Conservation (phyloP, 2,329 filamentous ascomycete genomes). For the Apiospora rasikravindrae region DNA sequence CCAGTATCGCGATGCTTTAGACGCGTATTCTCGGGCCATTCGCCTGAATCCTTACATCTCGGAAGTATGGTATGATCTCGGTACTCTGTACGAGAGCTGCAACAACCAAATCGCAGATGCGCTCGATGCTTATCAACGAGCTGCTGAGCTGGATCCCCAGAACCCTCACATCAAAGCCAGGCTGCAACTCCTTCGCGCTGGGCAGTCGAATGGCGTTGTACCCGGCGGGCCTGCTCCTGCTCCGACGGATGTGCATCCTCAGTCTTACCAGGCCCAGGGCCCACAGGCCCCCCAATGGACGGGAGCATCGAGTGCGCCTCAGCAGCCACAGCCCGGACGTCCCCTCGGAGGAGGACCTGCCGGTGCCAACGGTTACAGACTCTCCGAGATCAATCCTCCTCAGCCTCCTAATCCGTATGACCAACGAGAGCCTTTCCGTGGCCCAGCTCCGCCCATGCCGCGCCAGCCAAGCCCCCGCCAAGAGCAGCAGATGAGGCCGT, state of each 20-base stretch:
- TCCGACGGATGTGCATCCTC: conserved; percentile 94
- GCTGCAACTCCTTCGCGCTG: conserved; percentile 84
- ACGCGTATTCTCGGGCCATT: conserved; percentile 96
- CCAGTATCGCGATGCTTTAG: conserved; percentile 95
- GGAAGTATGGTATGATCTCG: conserved; percentile 98
- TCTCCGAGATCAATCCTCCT: conserved; percentile 80
- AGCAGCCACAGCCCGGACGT: conserved; percentile 52
- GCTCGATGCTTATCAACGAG: conserved; percentile 91
- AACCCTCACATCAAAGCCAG: conserved; percentile 98
- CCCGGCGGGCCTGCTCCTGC: conserved; percentile 76
- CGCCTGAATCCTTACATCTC: conserved; percentile 97
- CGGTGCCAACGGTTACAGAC: conserved; percentile 61
- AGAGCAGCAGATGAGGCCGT: conserved; percentile 72
- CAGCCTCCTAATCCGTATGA: conserved; percentile 85
- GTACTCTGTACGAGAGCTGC: conserved; percentile 97
- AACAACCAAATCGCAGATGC: conserved; percentile 99
- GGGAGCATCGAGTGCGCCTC: conserved; percentile 66
- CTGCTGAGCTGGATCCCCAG: conserved; percentile 88
- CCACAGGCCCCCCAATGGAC: conserved; percentile 91
- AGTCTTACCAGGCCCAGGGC: conserved; percentile 86
- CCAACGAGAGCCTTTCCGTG: conserved; percentile 73
- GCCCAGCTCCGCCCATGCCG: conserved; percentile 68
- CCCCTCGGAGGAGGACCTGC: conserved; percentile 63
- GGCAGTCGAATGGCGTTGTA: conserved; percentile 73
- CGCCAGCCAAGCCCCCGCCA: conserved; percentile 79